Percentiles rank a stretch among this genome's conserved stretches.
These are phyloP conservation scores for Gossypium aridum DNA, from an alignment of 441 rosid genomes.

Conservation along the genomic window DNA sequence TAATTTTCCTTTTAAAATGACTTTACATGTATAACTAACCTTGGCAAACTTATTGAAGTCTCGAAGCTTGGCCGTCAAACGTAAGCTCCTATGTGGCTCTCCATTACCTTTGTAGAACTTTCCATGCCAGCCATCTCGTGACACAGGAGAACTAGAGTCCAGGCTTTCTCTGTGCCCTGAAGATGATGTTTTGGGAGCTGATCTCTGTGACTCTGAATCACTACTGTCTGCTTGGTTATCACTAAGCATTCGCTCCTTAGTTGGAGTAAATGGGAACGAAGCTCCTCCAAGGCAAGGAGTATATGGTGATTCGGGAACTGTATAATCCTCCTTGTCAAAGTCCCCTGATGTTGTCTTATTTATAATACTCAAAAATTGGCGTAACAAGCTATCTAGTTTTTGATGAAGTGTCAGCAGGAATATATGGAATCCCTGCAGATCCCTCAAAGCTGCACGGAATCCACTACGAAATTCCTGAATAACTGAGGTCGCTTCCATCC, in stretches of 20 bases:
- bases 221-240: slow-evolving; percentile 53
- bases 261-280: slow-evolving; percentile 50
- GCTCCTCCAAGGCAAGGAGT: slow-evolving; percentile 24
- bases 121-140: slow-evolving; percentile 82
- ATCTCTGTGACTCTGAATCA: slow-evolving; percentile 64
- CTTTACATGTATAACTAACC: slow-evolving; percentile 36
- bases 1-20: neutral
- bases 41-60: slow-evolving; percentile 94
- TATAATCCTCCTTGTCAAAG: slow-evolving; percentile 68
- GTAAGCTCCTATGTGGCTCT: slow-evolving; percentile 68
- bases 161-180: slow-evolving; percentile 61
- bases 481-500: slow-evolving; percentile 35
- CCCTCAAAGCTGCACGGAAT: slow-evolving; percentile 85
- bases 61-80: slow-evolving; percentile 84
- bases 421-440: slow-evolving; percentile 89
- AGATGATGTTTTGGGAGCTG: slow-evolving; percentile 49
- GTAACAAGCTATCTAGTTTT: slow-evolving; percentile 67
- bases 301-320: slow-evolving; percentile 58
- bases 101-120: slow-evolving; percentile 50
- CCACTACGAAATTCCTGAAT: slow-evolving; percentile 76
- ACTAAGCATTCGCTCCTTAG: slow-evolving; percentile 44
- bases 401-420: slow-evolving; percentile 93
- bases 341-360: slow-evolving; percentile 63
- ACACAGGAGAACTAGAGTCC: slow-evolving; percentile 61
- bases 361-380: slow-evolving; percentile 68